These are phyloP conservation scores for Xylaria sp. DNA, from an alignment of 2,329 filamentous ascomycete species.

Conservation along the genomic window DNA sequence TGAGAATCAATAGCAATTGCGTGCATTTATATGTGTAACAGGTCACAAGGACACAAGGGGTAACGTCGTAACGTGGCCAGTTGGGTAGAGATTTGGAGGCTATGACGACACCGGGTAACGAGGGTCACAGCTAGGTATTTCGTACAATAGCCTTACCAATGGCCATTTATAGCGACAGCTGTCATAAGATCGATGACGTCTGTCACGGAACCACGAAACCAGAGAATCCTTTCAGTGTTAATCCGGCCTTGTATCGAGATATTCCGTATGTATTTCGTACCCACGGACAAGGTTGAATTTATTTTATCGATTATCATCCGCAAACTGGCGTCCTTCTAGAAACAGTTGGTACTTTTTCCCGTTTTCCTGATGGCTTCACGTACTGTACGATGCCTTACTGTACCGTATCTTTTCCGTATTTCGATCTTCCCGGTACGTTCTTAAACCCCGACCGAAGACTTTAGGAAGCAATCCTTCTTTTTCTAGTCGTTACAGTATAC, in stretches of 20 bases:
- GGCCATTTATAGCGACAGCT: background rate
- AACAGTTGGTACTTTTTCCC: background rate
- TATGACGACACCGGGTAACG: constrained; percentile 15
- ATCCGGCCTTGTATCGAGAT: background rate
- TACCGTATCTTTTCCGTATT: background rate
- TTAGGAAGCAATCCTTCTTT: background rate
- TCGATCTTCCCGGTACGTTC: no score
- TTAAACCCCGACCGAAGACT: no score
- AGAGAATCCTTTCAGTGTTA: constrained; percentile 2
- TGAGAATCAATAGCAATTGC: constrained; percentile 8
- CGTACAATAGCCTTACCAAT: no score
- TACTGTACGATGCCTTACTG: background rate
- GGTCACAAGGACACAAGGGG: constrained; percentile 10
- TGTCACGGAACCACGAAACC: constrained; percentile 19
- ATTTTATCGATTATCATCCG: background rate
- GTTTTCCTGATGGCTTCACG: no score
- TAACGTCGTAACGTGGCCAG: no score
- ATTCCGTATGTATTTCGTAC: background rate
- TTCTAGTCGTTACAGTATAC: background rate
- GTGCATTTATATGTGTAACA: constrained; percentile 16
- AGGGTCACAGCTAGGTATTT: no score
- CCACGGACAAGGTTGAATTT: no score
- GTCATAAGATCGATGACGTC: constrained; percentile 25
- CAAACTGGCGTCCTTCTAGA: background rate
- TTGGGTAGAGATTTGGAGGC: background rate